A percentile compares a stretch with the other conserved stretches of the same genome.
These are phyloP conservation scores for Raddia distichophylla DNA, from an alignment of 176 grass and related monocot genomes.

Conservation along the genomic window DNA sequence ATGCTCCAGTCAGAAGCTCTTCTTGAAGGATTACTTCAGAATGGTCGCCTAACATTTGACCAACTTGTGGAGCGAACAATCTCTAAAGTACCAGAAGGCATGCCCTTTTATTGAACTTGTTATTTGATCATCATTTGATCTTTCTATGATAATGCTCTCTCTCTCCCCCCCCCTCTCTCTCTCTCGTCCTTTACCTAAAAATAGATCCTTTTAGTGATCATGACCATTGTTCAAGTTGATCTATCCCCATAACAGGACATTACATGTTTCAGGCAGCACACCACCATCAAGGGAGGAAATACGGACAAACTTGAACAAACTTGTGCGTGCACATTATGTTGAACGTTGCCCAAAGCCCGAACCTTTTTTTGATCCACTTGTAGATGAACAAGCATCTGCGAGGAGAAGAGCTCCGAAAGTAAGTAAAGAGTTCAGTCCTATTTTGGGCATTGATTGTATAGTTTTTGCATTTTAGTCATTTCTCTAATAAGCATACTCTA, in stretches of 20 bases:
- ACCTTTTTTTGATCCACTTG: conserved; percentile 63
- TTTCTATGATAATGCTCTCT: conserved; percentile 24
- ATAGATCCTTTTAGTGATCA: neutral
- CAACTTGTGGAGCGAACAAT: conserved; percentile 67
- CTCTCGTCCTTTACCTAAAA: neutral
- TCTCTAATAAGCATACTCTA: neutral
- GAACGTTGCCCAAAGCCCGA: conserved; percentile 78
- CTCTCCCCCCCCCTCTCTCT: neutral
- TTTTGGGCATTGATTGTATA: conserved; percentile 21
- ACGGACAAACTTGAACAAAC: conserved; percentile 66
- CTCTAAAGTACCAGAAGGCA: conserved; percentile 48
- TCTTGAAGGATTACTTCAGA: conserved; percentile 77
- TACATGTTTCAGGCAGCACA: conserved; percentile 39
- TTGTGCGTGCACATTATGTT: conserved; percentile 72
- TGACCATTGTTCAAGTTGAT: conserved; percentile 8
- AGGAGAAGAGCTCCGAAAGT: conserved; percentile 79
- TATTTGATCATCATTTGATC: conserved; percentile 20
- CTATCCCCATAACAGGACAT: conserved; percentile 22
- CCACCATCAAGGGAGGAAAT: conserved; percentile 50
- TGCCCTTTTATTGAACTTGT: conserved; percentile 25
- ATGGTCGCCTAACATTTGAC: conserved; percentile 92
- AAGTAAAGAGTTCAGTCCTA: conserved; percentile 37
- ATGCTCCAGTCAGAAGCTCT: conserved; percentile 73
- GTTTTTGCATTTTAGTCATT: neutral
- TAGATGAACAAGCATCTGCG: conserved; percentile 52